These are phyloP conservation scores for Fusarium devonianum DNA, from an alignment of 2,329 filamentous ascomycete species.

Conservation along the genomic window DNA sequence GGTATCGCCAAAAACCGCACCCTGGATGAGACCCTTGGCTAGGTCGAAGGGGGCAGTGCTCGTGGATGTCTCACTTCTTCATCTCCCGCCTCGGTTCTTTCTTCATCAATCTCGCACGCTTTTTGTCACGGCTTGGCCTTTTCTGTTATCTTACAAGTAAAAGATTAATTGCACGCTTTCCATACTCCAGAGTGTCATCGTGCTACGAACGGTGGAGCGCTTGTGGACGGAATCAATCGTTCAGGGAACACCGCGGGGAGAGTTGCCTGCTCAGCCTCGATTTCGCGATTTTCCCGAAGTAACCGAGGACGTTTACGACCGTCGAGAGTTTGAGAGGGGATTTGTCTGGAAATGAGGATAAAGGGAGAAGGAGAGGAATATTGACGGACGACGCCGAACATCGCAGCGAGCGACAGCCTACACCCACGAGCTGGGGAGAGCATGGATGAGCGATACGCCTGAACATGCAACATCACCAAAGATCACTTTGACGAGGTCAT, in stretches of 20 bases:
- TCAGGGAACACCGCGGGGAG: slow-evolving; percentile 1
- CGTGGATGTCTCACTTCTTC: background rate
- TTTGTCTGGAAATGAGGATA: background rate
- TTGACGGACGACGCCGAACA: background rate
- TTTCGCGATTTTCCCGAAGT: no score
- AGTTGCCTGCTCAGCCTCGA: slow-evolving; percentile 2
- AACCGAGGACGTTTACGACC: slow-evolving; percentile 1
- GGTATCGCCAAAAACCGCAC: background rate
- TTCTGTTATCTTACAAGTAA: no score
- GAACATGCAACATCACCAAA: no score
- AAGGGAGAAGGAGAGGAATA: background rate
- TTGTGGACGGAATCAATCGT: background rate
- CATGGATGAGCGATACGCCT: slow-evolving; percentile 2
- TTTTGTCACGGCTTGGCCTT: background rate
- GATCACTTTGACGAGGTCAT: background rate
- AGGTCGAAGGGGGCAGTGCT: slow-evolving; percentile 27
- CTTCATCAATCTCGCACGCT: background rate
- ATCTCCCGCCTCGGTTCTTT: background rate
- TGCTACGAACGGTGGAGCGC: background rate
- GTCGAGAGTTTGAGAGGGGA: background rate
- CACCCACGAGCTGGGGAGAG: background rate
- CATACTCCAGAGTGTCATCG: no score
- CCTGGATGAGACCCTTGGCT: background rate
- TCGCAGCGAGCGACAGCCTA: no score
- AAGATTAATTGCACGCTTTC: no score